These are phyloP conservation scores for Populus euphratica DNA, from an alignment of 345 rosid genomes.

Conservation along the genomic window DNA sequence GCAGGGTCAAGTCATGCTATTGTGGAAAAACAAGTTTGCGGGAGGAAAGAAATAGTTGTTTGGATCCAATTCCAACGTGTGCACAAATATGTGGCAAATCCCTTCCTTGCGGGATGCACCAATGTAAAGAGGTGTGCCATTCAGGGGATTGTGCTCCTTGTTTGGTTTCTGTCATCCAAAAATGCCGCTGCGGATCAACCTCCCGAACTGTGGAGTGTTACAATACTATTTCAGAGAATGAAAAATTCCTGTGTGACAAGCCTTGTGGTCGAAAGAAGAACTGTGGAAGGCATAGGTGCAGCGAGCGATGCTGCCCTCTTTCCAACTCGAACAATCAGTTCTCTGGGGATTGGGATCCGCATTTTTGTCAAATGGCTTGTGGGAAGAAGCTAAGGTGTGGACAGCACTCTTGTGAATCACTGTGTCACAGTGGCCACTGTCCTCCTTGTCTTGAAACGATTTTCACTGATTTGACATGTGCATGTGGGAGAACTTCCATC, in stretches of 20 bases:
- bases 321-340: slow-evolving; percentile 40
- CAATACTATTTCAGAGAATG: slow-evolving; percentile 46
- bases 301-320: slow-evolving; percentile 89
- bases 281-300: slow-evolving; percentile 92
- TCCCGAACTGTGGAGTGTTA: slow-evolving; percentile 70
- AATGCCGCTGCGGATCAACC: slow-evolving; percentile 76
- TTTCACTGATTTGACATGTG: slow-evolving; percentile 84
- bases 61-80: slow-evolving; percentile 84
- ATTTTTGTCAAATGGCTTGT: slow-evolving; percentile 80
- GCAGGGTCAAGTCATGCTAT: slow-evolving; percentile 60
- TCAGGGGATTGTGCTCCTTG: slow-evolving; percentile 84
- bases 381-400: slow-evolving; percentile 91
- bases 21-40: slow-evolving; percentile 76
- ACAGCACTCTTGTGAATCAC: slow-evolving; percentile 78
- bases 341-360: slow-evolving; percentile 74
- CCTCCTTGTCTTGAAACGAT: slow-evolving; percentile 91
- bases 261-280: slow-evolving; percentile 82
- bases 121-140: slow-evolving; percentile 72
- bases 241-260: slow-evolving; percentile 66
- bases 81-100: slow-evolving; percentile 54
- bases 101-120: slow-evolving; percentile 70
- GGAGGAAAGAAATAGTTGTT: slow-evolving; percentile 70
- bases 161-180: slow-evolving; percentile 58
- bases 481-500: slow-evolving; percentile 83
- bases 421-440: slow-evolving; percentile 96